Base-by-base conservation (phyloP, 352 stramenopile genomes). In the Phytophthora pseudosyringae region DNA sequence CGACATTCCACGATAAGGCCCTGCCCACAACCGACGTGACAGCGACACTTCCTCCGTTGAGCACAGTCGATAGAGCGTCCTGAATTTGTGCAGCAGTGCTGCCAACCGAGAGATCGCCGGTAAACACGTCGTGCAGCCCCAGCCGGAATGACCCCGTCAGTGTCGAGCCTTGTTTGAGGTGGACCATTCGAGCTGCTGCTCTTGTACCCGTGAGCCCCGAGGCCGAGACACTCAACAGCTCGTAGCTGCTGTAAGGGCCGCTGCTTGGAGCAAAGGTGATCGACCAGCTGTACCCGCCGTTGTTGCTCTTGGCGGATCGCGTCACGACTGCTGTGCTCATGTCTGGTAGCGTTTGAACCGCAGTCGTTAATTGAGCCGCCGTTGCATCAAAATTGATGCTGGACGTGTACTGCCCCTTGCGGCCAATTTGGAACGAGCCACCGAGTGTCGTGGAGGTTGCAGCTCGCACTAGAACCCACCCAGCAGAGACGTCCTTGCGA, bases 331-430 rank as follows among this genome's bases (percentile, higher is more conserved):
- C 21, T 49, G 21, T 35, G 12, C 21, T 31, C 16, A 49, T 4
- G 35, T 31, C 43, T 49, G 16, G 43, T 18, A 49, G 25, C 9
- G 25, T 16, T 33, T 33, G 16, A 15, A 49, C 35, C 15, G 55
- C 55, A 33, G 5, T 43, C 9, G 25, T 12, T 16, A 63, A 13
- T 12, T 63, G 32, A 33, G 15, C 38, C 28, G 18, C 55, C 1
- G 55, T 55, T 4, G 43, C 43, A 41, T 91, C 74, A 44, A 69
- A 86, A n/a, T 60, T 67, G 12, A 93, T 59, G 46, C 64, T 64
- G 4, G 41, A 13, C 10, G 78, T 90, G n/a, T 59, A 52, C 44
- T 71, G 67, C 9, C 51, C 64, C 16, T 68, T 67, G 16, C 80
- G 70, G 16, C 57, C 78, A 35, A 88, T 47, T 46, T 74, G 57